Evolutionary conservation across 202 grass and related monocot species (phyloP), one percentile per base, ranked within the genome.

Genomic region (Bolboschoenoplectus hybrid): DNA sequence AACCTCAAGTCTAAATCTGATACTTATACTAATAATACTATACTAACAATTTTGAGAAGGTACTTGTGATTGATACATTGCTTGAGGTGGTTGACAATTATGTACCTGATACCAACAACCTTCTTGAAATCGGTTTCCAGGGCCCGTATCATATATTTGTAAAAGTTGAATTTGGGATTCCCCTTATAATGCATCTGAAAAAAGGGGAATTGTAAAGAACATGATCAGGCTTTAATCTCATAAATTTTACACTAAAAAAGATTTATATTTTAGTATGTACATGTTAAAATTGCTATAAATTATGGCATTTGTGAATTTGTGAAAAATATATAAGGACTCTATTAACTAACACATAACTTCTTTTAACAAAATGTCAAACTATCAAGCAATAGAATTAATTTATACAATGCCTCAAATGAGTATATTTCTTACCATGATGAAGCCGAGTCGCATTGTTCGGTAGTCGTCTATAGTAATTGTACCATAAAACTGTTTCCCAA

Each of bases 371-470:
- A 51, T 70, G 7, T 63, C 20, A 85, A 17, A 8, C 12, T 81
- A 9, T 76, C 78, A 3, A 1, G 41, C 2, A 52, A 6, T 16
- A 1, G 0, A 85, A 7, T 64, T 81, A 75, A 69, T 86, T 61
- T 20, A 56, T 65, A 36, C 10, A 53, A 77, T 74, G n/a, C 70
- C 8, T 10, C 43, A 74, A 56, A 72, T 55, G 39, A 60, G 0
- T 11, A 14, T 19, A 82, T 84, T 17, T 17, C 85, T 91, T 92
- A 98, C 95, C 91, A 87, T 89, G 80, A 98, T 93, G 88, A 98
- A 98, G 63, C 91, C 90, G 85, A 93, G 87, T 49, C 93, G 90
- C 88, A 98, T 89, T 55, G 89, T 85, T 53, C 85, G 83, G 85
- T 90, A 87, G 46, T 90, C 89, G 9, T 83, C 83, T 81, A 81